phyloP scores from a whole-genome alignment of 2,329 filamentous ascomycete genomes.

The Colletotrichum shisoi region DNA sequence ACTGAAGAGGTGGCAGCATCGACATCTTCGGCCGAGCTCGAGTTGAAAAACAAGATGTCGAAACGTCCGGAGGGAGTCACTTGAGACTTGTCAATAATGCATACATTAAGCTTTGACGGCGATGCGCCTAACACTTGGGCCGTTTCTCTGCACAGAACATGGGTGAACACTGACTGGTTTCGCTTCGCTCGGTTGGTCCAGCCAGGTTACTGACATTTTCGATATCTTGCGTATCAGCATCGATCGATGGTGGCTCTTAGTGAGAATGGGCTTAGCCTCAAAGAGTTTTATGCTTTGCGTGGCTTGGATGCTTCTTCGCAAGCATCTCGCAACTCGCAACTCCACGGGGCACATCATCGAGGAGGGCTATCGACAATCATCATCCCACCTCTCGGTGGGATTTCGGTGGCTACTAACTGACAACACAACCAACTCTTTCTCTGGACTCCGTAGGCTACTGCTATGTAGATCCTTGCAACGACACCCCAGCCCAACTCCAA shows the following conservation, averaged over 20 bases:
- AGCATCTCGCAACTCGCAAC: not conserved
- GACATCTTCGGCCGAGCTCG: not conserved
- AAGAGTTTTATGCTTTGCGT: constrained; percentile 16
- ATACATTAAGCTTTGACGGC: constrained; percentile 14
- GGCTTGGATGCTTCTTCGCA: constrained; percentile 1
- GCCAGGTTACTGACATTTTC: constrained; percentile 17
- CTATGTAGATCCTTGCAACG: not conserved
- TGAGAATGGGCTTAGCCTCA: not conserved
- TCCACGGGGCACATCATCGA: not conserved
- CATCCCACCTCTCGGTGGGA: constrained; percentile 19
- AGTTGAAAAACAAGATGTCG: not conserved
- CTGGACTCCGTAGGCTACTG: not conserved
- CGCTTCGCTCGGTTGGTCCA: not conserved
- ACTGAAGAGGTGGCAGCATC: not conserved
- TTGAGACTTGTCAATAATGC: constrained; percentile 15
- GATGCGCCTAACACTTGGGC: constrained; percentile 21
- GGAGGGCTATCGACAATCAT: not conserved
- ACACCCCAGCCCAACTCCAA: constrained; percentile 16
- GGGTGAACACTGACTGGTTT: constrained; percentile 4
- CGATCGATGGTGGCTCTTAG: not conserved
- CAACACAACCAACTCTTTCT: not conserved
- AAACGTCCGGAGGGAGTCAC: constrained; percentile 9
- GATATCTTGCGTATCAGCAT: constrained; percentile 1
- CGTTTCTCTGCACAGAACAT: constrained; percentile 26
- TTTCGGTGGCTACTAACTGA: not conserved